These are phyloP conservation scores for Malassezia equina DNA, from an alignment of 1,284 basidiomycete genomes.

Conservation along the genomic window DNA sequence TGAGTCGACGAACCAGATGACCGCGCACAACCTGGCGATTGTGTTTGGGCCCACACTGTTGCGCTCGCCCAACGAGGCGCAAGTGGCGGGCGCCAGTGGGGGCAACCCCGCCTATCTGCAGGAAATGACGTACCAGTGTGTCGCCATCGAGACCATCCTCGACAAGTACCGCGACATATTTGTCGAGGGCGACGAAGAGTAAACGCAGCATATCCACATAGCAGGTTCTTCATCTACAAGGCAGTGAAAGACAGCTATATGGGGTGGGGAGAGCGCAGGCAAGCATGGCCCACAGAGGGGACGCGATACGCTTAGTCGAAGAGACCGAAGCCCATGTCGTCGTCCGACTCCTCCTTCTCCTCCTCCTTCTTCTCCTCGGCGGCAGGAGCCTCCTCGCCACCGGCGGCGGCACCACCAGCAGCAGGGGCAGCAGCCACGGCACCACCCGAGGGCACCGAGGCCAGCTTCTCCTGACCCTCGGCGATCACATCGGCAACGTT, in stretches of 20 bases:
- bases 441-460: conserved; percentile 61
- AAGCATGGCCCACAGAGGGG: neutral
- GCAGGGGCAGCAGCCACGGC: conserved; percentile 35
- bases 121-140: conserved; percentile 44
- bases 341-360: conserved; percentile 47
- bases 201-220: neutral
- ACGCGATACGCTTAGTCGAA: conserved; percentile 36
- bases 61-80: conserved; percentile 22
- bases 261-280: neutral
- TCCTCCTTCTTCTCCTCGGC: conserved; percentile 52
- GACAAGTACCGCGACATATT: conserved; percentile 44
- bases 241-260: neutral
- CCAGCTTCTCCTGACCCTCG: conserved; percentile 83
- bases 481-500: conserved; percentile 81
- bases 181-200: conserved; percentile 31
- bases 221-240: neutral
- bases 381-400: conserved; percentile 59
- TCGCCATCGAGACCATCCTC: conserved; percentile 44
- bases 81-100: conserved; percentile 7
- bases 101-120: conserved; percentile 27
- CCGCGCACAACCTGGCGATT: conserved; percentile 81
- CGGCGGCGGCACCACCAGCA: conserved; percentile 56
- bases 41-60: conserved; percentile 88
- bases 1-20: conserved; percentile 71
- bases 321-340: conserved; percentile 47